Base-by-base conservation (phyloP, 345 rosid species). In the Lepidium sativum region DNA sequence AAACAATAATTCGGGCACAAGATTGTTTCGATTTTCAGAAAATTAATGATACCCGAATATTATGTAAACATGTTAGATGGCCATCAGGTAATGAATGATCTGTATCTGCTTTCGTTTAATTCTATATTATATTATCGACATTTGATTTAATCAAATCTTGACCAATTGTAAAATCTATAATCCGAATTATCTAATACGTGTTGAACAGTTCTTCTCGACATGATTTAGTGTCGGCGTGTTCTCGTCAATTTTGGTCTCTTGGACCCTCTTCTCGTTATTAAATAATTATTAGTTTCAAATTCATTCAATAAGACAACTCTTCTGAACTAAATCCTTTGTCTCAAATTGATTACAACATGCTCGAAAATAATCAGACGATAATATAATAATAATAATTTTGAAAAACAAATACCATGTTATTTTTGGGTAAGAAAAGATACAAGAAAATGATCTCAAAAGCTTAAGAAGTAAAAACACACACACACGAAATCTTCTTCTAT, bases 381-480 rank as follows among this genome's bases (percentile, higher is more conserved):
- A 14, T 59, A 54, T 45, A 47, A 54, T 55, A n/a, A 47, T 20
- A 23, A 27, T 33, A 34, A 39, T 50, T 9, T 37, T 53, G 69
- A 27, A 62, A 71, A 63, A 55, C 25, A 64, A 56, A 44, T 40
- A 41, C 55, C 54, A 41, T 42, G 51, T 43, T 31, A 23, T 53
- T 29, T 64, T 27, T 38, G 52, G 38, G 69, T 70, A 66, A 29
- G 18, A 45, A 12, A 54, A n/a, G 33, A 70, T 70, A 38, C 50
- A 70, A 62, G 69, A 70, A 54, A 63, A 14, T 54, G 20, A 71
- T 63, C 64, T 63, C 64, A 70, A 54, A 54, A 70, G 64, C 75
- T 62, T 54, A n/a, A 20, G 31, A 69, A 60, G 16, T 25, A 48
- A 40, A 52, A 41, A 23, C 6, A 51, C n/a, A 69, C 69, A 31